Evolutionary conservation across 805 yeast species (phyloP).

Genomic region (Cyberlindnera saturnus): DNA sequence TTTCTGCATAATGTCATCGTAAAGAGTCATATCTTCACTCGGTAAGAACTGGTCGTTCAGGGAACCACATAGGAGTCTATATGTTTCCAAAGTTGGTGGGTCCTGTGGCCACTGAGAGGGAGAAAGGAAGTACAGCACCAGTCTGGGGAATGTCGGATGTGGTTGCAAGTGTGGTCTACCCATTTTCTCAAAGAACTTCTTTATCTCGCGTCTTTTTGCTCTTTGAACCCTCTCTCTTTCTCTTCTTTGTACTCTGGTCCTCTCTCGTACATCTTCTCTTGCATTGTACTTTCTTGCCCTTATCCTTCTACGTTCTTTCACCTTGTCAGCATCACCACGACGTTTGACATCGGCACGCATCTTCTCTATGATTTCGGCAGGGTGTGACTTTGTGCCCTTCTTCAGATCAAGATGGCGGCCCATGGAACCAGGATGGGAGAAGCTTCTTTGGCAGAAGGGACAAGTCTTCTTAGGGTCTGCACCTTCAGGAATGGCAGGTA

Average conservation of each 20-base stretch:
- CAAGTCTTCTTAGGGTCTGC: conserved; percentile 33
- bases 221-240: conserved; percentile 36
- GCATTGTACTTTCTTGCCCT: conserved; percentile 40
- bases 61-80: conserved; percentile 27
- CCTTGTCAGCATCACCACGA: conserved; percentile 40
- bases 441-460: conserved; percentile 45
- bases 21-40: conserved; percentile 8
- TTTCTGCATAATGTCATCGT: conserved; percentile 29
- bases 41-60: conserved; percentile 21
- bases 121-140: conserved; percentile 41
- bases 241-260: conserved; percentile 39
- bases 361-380: conserved; percentile 39
- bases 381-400: conserved; percentile 48
- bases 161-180: conserved; percentile 34
- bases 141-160: conserved; percentile 43
- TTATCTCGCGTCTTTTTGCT: conserved; percentile 31
- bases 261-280: conserved; percentile 41
- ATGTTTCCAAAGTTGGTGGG: conserved; percentile 44
- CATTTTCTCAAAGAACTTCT: conserved; percentile 30
- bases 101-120: conserved; percentile 46
- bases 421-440: conserved; percentile 52
- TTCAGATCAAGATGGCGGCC: conserved; percentile 55
- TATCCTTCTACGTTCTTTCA: conserved; percentile 33
- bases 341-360: conserved; percentile 45
- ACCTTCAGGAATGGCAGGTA: conserved; percentile 24